phyloP scores from a whole-genome alignment of 2,329 filamentous ascomycete genomes.

The Xylariaceae sp. region DNA sequence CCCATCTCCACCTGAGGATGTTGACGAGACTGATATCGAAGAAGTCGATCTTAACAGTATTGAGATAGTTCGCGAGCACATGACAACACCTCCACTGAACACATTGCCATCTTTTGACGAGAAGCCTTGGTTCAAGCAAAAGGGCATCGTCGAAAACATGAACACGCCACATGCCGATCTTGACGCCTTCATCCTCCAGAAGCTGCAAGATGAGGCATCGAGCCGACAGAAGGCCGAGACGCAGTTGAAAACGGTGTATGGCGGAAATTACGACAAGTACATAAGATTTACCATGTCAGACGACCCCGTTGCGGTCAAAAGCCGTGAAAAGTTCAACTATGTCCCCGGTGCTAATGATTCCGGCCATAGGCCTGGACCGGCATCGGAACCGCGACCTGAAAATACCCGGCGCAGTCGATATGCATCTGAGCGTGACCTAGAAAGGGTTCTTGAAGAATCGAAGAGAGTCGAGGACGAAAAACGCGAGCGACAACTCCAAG shows the following conservation, averaged over 20 bases:
- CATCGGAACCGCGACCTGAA: constrained; percentile 52
- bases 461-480: constrained; percentile 65
- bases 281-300: constrained; percentile 52
- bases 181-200: constrained; percentile 42
- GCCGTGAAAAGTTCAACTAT: constrained; percentile 48
- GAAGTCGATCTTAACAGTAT: constrained; percentile 47
- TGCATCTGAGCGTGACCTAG: constrained; percentile 67
- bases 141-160: constrained; percentile 40
- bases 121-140: constrained; percentile 45
- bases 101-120: constrained; percentile 45
- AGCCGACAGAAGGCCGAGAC: constrained; percentile 37
- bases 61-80: constrained; percentile 46
- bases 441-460: constrained; percentile 67
- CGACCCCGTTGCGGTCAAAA: constrained; percentile 50
- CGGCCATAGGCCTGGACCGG: constrained; percentile 36
- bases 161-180: constrained; percentile 37
- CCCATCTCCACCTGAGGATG: constrained; percentile 46
- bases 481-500: constrained; percentile 59
- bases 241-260: constrained; percentile 39
- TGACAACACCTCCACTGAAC: constrained; percentile 51
- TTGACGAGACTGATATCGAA: constrained; percentile 52
- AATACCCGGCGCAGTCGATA: constrained; percentile 49
- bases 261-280: constrained; percentile 46
- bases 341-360: constrained; percentile 35
- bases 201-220: constrained; percentile 40